Base-by-base conservation (phyloP, 768 basidiomycete species). In the Tephrocybe sp. region DNA sequence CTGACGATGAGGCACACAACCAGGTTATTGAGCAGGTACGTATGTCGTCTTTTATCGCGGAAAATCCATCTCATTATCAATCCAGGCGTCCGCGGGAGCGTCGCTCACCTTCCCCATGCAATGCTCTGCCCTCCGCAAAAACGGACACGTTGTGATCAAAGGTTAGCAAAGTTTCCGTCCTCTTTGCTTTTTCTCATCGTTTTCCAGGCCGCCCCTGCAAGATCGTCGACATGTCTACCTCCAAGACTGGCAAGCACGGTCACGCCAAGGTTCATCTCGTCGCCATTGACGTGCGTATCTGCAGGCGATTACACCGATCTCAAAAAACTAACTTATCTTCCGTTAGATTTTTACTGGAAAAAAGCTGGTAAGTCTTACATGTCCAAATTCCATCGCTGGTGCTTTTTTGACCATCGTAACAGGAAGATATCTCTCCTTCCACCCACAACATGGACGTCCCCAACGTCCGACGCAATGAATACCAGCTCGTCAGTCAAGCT, bases 381-480 rank as follows among this genome's bases (percentile, higher is more conserved):
- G n/a, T n/a, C 41, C 30, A 24, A n/a, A 42, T 52, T 39, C 21
- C 21, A 19, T 10, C 15, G 6, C 4, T 18, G 10, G 21, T 16
- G 25, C 24, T 11, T 22, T 38, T 45, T 44, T 56, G 24, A 47
- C 50, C 27, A 25, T 34, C 16, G 31, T 30, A 54, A 72, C 66
- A 91, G 88, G 91, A 93, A 82, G 91, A 91, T 79, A 90, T 93
- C 70, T 91, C 68, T 61, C 92, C 92, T 62, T 95, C 93, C 66
- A 99, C 95, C 69, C 97, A 99, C 83, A 99, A 99, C 79, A 94
- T 99, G 91, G 94, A 97, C 60, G 95, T 97, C 63, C 95, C 95
- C 69, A 90, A 97, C 74, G 93, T 99, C 67, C 54, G 23, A 42
- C 90, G 95, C 68, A 78, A 74, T 53, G 97, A 99, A 83, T 98